Conservation (phyloP, 192 early-diverging fungal species). For the Gamsiella multidivaricata region DNA sequence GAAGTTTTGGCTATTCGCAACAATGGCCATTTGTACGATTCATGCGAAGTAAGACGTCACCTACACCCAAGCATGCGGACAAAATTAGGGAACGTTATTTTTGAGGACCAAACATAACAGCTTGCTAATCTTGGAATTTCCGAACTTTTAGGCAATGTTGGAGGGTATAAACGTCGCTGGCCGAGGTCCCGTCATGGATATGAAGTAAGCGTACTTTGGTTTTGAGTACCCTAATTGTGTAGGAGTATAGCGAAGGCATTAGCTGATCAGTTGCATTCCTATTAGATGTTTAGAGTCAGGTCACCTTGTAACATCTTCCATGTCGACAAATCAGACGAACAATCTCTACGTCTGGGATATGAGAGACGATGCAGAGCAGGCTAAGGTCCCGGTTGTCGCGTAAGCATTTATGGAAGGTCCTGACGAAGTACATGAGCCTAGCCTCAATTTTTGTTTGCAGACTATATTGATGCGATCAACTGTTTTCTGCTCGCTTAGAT, state of each 20-base stretch:
- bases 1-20: constrained; percentile 22
- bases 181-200: constrained; percentile 11
- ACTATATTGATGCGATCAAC: too few species aligned
- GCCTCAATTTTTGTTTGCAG: too few species aligned
- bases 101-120: not conserved
- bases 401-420: constrained; percentile 6
- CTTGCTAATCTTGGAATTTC: not conserved
- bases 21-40: constrained; percentile 6
- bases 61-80: not conserved
- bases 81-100: not conserved
- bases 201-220: constrained; percentile 32
- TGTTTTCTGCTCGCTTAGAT: not conserved
- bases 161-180: constrained; percentile 20
- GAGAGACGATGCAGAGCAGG: constrained; percentile 7
- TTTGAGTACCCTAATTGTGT: not conserved
- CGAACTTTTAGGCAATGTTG: constrained; percentile 9
- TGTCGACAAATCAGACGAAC: not conserved
- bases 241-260: not conserved
- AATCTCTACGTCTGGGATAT: constrained; percentile 38
- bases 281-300: constrained; percentile 44
- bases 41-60: not conserved
- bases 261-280: too few species aligned
- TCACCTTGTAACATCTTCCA: constrained; percentile 29
- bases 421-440: too few species aligned
- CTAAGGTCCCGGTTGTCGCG: constrained; percentile 13